These are phyloP conservation scores for Penicillium sclerotigenum DNA, from an alignment of 2,329 filamentous ascomycete genomes.

Conservation along the genomic window DNA sequence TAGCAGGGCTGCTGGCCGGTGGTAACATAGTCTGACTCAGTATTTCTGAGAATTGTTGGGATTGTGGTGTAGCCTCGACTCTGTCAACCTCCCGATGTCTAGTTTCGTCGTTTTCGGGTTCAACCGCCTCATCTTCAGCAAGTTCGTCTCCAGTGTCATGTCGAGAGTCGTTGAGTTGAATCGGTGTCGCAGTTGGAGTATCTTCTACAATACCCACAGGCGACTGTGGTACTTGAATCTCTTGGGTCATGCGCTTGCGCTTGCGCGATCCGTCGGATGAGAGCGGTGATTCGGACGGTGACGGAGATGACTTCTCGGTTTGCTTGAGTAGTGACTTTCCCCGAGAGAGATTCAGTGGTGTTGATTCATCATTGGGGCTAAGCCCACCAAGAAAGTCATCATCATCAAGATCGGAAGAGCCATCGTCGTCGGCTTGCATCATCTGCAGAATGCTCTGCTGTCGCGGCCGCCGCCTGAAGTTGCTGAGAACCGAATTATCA, in stretches of 20 bases:
- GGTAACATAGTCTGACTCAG: constrained; percentile 39
- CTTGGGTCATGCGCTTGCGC: constrained; percentile 32
- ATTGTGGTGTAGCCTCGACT: constrained; percentile 7
- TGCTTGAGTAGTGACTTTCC: constrained; percentile 30
- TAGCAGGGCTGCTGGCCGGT: constrained; percentile 36
- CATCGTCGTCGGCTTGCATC: constrained; percentile 43
- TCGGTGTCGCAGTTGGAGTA: constrained; percentile 18
- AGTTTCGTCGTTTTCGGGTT: background rate
- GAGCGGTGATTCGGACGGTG: constrained; percentile 26
- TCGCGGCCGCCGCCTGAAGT: constrained; percentile 44
- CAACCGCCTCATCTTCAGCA: background rate
- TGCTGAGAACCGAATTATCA: constrained; percentile 44
- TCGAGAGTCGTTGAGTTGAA: background rate
- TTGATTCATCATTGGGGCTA: constrained; percentile 46
- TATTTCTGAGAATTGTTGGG: constrained; percentile 19
- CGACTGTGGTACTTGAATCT: constrained; percentile 29
- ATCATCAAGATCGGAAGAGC: constrained; percentile 37
- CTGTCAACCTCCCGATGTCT: background rate
- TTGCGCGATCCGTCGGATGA: constrained; percentile 36
- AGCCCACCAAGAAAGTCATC: constrained; percentile 45
- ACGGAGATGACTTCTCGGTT: constrained; percentile 15
- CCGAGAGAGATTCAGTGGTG: constrained; percentile 39
- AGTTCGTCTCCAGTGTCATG: background rate
- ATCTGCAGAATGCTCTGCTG: constrained; percentile 47
- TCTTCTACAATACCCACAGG: constrained; percentile 17